Conservation (phyloP, 208 protist genomes). For the Blastocrithidia nonstop region DNA sequence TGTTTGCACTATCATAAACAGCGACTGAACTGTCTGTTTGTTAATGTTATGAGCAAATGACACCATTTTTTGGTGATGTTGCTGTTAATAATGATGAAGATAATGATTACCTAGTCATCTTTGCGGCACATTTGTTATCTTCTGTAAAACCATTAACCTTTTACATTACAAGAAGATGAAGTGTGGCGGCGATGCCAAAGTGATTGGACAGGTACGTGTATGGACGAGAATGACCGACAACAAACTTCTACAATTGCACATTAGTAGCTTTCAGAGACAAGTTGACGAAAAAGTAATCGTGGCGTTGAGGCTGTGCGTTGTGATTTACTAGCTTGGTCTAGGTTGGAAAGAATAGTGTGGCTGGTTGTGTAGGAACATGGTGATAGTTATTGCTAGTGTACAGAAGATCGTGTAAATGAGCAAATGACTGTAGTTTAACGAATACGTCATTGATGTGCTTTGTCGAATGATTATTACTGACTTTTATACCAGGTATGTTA, state of each 20-base stretch:
- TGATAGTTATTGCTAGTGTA: slow-evolving; percentile 31
- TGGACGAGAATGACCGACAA: slow-evolving; percentile 46
- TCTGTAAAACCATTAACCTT: no score
- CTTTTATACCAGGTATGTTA: slow-evolving; percentile 67
- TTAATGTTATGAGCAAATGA: no score
- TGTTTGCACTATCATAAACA: not conserved
- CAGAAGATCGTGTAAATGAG: slow-evolving; percentile 42
- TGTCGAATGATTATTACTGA: slow-evolving; percentile 18
- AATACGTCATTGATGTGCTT: slow-evolving; percentile 41
- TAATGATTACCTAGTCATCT: not conserved
- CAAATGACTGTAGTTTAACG: slow-evolving; percentile 40
- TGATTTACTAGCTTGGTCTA: slow-evolving; percentile 54
- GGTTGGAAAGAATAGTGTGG: slow-evolving; percentile 69
- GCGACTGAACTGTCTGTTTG: slow-evolving; percentile 13
- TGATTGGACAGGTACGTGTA: slow-evolving; percentile 84
- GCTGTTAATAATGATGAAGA: not conserved
- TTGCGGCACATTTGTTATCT: no score
- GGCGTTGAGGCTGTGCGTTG: slow-evolving; percentile 44
- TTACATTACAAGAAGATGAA: no score
- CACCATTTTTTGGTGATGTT: slow-evolving; percentile 1
- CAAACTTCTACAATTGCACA: slow-evolving; percentile 61
- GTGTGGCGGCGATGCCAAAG: slow-evolving; percentile 50
- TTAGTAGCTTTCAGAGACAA: slow-evolving; percentile 11
- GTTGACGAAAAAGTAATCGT: slow-evolving; percentile 80
- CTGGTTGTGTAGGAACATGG: slow-evolving; percentile 52